Evolutionary conservation across 2,329 filamentous ascomycete genomes (phyloP), one percentile per base, ranked within the genome.

Genomic region (Mycogone perniciosa): DNA sequence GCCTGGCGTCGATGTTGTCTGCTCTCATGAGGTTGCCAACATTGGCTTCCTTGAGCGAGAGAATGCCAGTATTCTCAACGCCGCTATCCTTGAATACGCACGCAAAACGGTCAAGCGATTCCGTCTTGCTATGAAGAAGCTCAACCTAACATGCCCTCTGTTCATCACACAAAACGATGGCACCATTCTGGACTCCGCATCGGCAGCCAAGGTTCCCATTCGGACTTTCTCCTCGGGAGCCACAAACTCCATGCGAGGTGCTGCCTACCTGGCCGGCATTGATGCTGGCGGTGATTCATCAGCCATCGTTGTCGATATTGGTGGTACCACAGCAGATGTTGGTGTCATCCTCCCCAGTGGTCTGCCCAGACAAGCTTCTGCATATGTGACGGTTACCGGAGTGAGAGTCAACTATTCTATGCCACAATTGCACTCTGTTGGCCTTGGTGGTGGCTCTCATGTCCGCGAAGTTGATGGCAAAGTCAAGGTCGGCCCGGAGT

Each of bases 41-140:
- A 57, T 67, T 26, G 68, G 56, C 51, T 68, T 76, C 30, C 64
- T 76, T 0, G 75, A 75, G 54, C 68, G 76, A 8, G 76, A 79
- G 58, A 79, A 79, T 56, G 75, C 76, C 3, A 69, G 71, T 6
- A 77, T 80, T 26, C 65, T 80, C 43, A 80, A 80, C 55, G 76
- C 75, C 2, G 69, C 75, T 13, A 72, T 80, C 29, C 63, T 76
- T 13, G 61, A 64, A 7, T 74, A 76, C 51, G 76, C 76, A 0
- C 66, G 66, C 10, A 67, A 65, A 40, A 78, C 75, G 0, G 73
- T 77, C 46, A 59, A 61, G 2, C 67, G 69, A 3, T 79, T 79
- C 55, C 61, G 65, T 30, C 58, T 58, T 27, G 75, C 76, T 13
- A 72, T 77, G 60, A 59, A 61, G 33, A 65, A 64, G 8, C 61